Percentiles rank a stretch among this genome's conserved stretches.
Evolutionary conservation across 1,284 basidiomycete genomes (phyloP).

Genomic region (Coriolopsis trogii): DNA sequence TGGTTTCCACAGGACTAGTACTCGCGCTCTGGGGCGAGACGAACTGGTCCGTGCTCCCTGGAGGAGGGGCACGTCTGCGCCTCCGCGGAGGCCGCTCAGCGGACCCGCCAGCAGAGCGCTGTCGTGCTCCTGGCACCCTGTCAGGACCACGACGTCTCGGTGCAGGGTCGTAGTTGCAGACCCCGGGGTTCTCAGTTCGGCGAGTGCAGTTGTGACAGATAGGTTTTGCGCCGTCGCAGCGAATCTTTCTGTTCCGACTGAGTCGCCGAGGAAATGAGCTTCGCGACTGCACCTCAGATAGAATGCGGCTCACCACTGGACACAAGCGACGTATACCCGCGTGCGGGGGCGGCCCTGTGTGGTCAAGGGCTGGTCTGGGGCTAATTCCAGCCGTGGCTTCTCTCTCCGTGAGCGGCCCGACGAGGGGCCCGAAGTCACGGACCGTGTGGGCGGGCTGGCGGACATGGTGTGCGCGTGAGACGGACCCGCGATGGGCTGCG

Average conservation of each 20-base stretch:
- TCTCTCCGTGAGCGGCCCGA: conserved; percentile 46
- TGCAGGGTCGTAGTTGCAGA: conserved; percentile 57
- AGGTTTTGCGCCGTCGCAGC: conserved; percentile 80
- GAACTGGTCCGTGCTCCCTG: conserved; percentile 5
- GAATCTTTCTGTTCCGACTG: conserved; percentile 76
- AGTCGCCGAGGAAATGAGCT: conserved; percentile 11
- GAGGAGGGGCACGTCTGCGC: conserved; percentile 23
- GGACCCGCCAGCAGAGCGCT: conserved; percentile 41
- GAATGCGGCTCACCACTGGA: conserved; percentile 64
- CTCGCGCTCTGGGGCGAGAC: conserved; percentile 19
- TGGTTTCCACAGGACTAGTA: conserved; percentile 18
- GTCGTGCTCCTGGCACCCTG: conserved; percentile 71
- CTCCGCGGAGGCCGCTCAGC: conserved; percentile 32
- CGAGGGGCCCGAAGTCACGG: conserved; percentile 7
- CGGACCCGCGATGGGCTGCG: conserved; percentile 1
- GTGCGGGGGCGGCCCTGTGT: conserved; percentile 73
- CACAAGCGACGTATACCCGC: conserved; percentile 76
- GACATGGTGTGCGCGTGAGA: conserved; percentile 17
- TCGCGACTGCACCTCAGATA: background rate
- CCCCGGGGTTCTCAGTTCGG: conserved; percentile 33
- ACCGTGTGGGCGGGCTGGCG: conserved; percentile 12
- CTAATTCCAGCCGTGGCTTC: conserved; percentile 63
- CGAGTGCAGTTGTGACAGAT: conserved; percentile 70
- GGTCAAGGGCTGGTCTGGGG: conserved; percentile 73
- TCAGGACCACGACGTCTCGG: conserved; percentile 81